A percentile compares a stretch with the other conserved stretches of the same genome.
These are phyloP conservation scores for Globisporangium paroecandrum DNA, from an alignment of 352 stramenopile genomes.

Conservation along the genomic window DNA sequence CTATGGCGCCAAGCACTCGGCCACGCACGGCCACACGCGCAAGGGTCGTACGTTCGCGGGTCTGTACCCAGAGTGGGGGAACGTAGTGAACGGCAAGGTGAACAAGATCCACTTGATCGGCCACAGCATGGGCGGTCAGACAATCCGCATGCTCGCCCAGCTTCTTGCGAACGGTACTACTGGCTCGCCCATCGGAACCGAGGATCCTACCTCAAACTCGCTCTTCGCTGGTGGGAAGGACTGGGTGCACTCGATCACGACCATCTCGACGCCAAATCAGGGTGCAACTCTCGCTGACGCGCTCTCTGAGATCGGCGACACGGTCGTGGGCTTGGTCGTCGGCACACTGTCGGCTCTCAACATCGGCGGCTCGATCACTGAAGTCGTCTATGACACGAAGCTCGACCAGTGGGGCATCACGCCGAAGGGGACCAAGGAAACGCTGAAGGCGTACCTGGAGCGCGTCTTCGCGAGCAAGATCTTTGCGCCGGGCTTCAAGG, in stretches of 20 bases:
- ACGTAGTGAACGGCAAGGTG: constrained; percentile 39
- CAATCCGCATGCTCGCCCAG: constrained; percentile 71
- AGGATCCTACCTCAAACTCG: constrained; percentile 22
- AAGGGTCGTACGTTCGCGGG: constrained; percentile 30
- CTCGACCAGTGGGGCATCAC: constrained; percentile 56
- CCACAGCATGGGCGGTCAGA: constrained; percentile 81
- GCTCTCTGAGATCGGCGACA: constrained; percentile 37
- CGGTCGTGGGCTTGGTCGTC: constrained; percentile 35
- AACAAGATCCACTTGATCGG: constrained; percentile 70
- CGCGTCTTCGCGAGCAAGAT: constrained; percentile 34
- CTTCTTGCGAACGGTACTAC: constrained; percentile 44
- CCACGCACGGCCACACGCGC: constrained; percentile 26
- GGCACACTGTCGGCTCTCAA: constrained; percentile 23
- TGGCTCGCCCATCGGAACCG: constrained; percentile 35
- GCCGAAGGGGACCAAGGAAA: constrained; percentile 24
- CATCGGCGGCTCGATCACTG: constrained; percentile 27
- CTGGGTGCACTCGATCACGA: constrained; percentile 73
- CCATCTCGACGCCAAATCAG: constrained; percentile 57
- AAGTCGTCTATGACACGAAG: constrained; percentile 43
- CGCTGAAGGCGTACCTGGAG: constrained; percentile 31
- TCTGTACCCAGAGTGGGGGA: constrained; percentile 49
- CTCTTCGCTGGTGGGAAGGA: constrained; percentile 45
- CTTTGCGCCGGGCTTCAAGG: constrained; percentile 30
- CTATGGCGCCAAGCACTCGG: constrained; percentile 43
- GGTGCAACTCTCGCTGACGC: constrained; percentile 48